A percentile compares a stretch with the other conserved stretches of the same genome.
phyloP scores from a whole-genome alignment of 495 filamentous ascomycete genomes.

The Hyphodiscus hymeniophilus region DNA sequence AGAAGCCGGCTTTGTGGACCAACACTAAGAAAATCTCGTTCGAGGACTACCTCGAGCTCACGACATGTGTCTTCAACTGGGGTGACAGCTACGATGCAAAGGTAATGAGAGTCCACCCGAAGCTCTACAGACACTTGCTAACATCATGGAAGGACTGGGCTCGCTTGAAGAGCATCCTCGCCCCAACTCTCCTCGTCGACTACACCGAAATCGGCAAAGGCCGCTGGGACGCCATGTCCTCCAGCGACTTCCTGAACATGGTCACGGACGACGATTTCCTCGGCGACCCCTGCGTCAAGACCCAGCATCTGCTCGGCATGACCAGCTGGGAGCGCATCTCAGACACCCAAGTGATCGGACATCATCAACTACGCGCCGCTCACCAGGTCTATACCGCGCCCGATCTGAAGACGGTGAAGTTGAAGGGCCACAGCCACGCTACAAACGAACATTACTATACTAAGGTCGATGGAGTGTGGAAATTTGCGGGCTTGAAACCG shows the following conservation, averaged over 20 bases:
- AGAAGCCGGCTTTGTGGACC: slow-evolving; percentile 5
- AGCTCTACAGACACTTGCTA: background rate
- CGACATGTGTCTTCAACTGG: slow-evolving; percentile 59
- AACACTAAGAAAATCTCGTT: slow-evolving; percentile 10
- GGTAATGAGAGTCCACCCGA: slow-evolving; percentile 1
- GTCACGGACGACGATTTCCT: slow-evolving; percentile 56
- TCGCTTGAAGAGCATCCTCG: slow-evolving; percentile 61
- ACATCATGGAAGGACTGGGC: slow-evolving; percentile 66
- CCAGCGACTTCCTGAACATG: slow-evolving; percentile 65
- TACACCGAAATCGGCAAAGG: slow-evolving; percentile 69
- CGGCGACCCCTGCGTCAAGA: slow-evolving; percentile 61
- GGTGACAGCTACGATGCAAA: slow-evolving; percentile 78
- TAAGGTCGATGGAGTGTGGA: slow-evolving; percentile 72
- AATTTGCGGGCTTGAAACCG: slow-evolving; percentile 69
- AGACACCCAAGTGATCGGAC: slow-evolving; percentile 59
- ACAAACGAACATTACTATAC: slow-evolving; percentile 65
- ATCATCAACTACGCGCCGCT: slow-evolving; percentile 71
- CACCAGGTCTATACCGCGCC: slow-evolving; percentile 57
- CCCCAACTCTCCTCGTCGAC: slow-evolving; percentile 61
- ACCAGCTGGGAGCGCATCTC: slow-evolving; percentile 63
- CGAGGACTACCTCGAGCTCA: slow-evolving; percentile 42
- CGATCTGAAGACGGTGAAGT: slow-evolving; percentile 37
- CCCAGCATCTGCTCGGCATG: slow-evolving; percentile 59
- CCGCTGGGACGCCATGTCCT: slow-evolving; percentile 63
- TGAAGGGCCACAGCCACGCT: slow-evolving; percentile 63